Evolutionary conservation across 176 grass and related monocot genomes (phyloP), one percentile per base, ranked within the genome.

Genomic region (Carex pumila): DNA sequence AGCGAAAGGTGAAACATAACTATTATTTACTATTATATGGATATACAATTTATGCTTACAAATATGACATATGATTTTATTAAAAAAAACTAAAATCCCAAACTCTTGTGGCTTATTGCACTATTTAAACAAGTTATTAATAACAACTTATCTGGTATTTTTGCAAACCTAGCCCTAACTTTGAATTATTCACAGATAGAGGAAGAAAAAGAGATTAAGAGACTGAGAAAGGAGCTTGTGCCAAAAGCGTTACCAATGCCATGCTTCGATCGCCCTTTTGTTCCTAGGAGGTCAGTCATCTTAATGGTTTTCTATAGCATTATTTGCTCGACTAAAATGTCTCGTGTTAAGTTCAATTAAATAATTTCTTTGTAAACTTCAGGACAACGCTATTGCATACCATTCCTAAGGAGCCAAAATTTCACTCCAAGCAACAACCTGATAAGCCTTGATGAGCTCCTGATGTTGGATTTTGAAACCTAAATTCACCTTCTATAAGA

Each of bases 211-310:
- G 95, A 95, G 85, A 89, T 98, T 62, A 91, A 87, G 31, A 79
- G 71, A 43, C 83, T 93, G 29, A 91, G 90, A 87, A 94, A 86
- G 84, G 80, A 93, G 66, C 88, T 83, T 69, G 95, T 93, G 76
- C 83, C 85, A 21, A 95, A 71, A 86, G 95, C 95, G 7, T 91
- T 91, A 21, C 92, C 86, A 0, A 91, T 98, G 95, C 95, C 95
- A 4, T 89, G 90, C 14, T 98, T 98, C 22, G 87, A 90, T 67
- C 91, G 14, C 15, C 95, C 92, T 19, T 95, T 98, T 19, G 7
- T 93, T 56, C 91, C 92, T 11, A 98, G 93, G 87, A 90, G 61
- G 95, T 93, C 87, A 62, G 2, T 6, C 30, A 53, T 17, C 65
- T 47, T 52, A 25, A 34, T 84, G 10, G 0, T 49, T 17, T 63